Base-by-base conservation (phyloP, 2,329 filamentous ascomycete species). In the Phialophora tarda region DNA sequence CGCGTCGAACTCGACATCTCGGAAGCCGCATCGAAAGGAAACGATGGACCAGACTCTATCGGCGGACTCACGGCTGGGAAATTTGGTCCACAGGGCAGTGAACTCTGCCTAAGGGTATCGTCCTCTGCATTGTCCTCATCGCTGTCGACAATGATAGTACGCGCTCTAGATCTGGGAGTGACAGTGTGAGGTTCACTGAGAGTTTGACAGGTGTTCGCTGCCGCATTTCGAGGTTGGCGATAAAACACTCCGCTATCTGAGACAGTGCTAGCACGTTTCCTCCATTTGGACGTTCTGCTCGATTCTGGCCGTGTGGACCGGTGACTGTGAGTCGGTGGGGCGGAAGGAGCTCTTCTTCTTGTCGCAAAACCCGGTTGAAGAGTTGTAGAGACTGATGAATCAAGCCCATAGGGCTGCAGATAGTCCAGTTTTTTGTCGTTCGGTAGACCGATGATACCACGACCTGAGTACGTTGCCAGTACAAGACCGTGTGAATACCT, bases 91-190 rank as follows among this genome's bases (percentile, higher is more conserved):
- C 17, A 44, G 14, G 14, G 14, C 38, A 44, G 14, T 8, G 7
- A n/a, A n/a, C 21, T 21, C 17, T 44, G 1, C 92, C 92, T 0
- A 80, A 94, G 5, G 91, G 91, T 71, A 91, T 96, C 24, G 86
- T 92, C 2, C 77, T 0, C 79, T 79, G 83, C 65, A 83, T 81
- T 0, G 78, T 78, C 0, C 78, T 82, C 3, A 81, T 82, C 8
- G 82, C 82, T 6, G 70, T 83, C 11, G 83, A 83, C 24, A 51
- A 51, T 51, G 48, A 51, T 23, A 24, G 10, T 26, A 24, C 48
- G 48, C 12, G 23, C 2, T 26, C 48, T 12, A 26, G 21, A 26
- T 23, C 21, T 28, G 24, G 23, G 24, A 14, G 48, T 4, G 24
- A 28, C 7, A 26, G 10, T 23, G 21, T 51, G 48, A 24, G 48